These are phyloP conservation scores for Narthecium ossifragum DNA, from an alignment of 106 monocot species.

Conservation along the genomic window DNA sequence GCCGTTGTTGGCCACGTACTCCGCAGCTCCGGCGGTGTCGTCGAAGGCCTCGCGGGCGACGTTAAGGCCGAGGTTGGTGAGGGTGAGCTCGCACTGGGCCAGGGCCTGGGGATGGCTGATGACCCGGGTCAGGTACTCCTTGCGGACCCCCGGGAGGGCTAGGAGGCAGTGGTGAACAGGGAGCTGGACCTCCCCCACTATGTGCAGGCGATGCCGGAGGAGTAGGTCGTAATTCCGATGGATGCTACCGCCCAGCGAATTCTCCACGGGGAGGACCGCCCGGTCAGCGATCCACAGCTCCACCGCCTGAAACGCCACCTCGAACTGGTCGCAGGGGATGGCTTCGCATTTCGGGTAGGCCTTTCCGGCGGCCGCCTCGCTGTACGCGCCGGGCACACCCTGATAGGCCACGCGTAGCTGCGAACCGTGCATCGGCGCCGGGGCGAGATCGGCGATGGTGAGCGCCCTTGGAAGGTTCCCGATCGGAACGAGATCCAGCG, in stretches of 20 bases:
- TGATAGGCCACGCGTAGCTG: constrained; percentile 33
- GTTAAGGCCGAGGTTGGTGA: constrained; percentile 40
- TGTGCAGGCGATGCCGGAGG: constrained; percentile 54
- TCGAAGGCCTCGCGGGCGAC: constrained; percentile 48
- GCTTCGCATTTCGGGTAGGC: constrained; percentile 44
- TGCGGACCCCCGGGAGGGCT: constrained; percentile 39
- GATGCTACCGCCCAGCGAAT: constrained; percentile 62
- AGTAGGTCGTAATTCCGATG: constrained; percentile 56
- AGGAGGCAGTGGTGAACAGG: constrained; percentile 56
- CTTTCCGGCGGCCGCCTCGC: constrained; percentile 46
- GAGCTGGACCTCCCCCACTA: constrained; percentile 61
- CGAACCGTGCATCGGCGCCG: constrained; percentile 47
- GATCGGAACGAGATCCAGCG: constrained; percentile 17
- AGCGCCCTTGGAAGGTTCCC: constrained; percentile 34
- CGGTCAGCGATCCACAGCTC: constrained; percentile 60
- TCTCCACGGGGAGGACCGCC: constrained; percentile 61
- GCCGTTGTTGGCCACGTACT: constrained; percentile 29
- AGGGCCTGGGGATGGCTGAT: constrained; percentile 48
- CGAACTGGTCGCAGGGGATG: constrained; percentile 51
- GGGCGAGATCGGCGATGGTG: constrained; percentile 36
- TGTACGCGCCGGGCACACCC: constrained; percentile 42
- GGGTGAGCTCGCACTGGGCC: constrained; percentile 59
- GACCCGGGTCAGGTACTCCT: constrained; percentile 39
- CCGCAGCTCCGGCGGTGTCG: constrained; percentile 44
- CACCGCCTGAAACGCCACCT: constrained; percentile 47